A percentile compares a stretch with the other conserved stretches of the same genome.
Evolutionary conservation across 2,329 filamentous ascomycete species (phyloP).

Genomic region (Pseudogymnoascus destructans): DNA sequence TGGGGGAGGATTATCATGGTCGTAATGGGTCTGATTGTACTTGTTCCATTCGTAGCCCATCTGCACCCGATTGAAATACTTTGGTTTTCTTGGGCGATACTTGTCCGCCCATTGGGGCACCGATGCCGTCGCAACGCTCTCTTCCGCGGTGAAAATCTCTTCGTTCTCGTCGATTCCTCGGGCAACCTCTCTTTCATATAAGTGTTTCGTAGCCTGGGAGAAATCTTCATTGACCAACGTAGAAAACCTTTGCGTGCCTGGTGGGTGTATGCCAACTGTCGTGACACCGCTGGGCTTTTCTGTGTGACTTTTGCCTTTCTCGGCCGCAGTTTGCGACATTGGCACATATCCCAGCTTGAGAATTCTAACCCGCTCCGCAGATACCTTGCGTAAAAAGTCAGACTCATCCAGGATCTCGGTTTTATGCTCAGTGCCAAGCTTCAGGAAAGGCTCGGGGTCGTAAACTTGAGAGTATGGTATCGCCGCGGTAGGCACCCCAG

Average conservation of each 20-base stretch:
- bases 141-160: constrained; percentile 87
- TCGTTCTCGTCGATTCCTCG: constrained; percentile 86
- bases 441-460: constrained; percentile 54
- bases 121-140: constrained; percentile 51
- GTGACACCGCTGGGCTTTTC: constrained; percentile 25
- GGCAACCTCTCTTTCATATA: constrained; percentile 87
- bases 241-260: constrained; percentile 56
- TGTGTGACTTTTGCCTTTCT: constrained; percentile 22
- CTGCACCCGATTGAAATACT: constrained; percentile 95
- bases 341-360: constrained; percentile 56
- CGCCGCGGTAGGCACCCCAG: not conserved
- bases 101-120: constrained; percentile 72
- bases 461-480: constrained; percentile 31
- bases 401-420: constrained; percentile 42
- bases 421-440: constrained; percentile 52
- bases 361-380: constrained; percentile 45
- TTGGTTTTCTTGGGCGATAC: constrained; percentile 79
- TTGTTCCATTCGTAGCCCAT: constrained; percentile 99
- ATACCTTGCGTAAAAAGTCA: constrained; percentile 42
- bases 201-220: constrained; percentile 71
- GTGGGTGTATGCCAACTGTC: constrained; percentile 32
- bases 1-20: constrained; percentile 92
- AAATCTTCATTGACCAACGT: constrained; percentile 61
- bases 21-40: constrained; percentile 99
- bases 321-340: constrained; percentile 32